Conservation (phyloP, 192 early-diverging fungal genomes). For the Gaertneriomyces semiglobifer region DNA sequence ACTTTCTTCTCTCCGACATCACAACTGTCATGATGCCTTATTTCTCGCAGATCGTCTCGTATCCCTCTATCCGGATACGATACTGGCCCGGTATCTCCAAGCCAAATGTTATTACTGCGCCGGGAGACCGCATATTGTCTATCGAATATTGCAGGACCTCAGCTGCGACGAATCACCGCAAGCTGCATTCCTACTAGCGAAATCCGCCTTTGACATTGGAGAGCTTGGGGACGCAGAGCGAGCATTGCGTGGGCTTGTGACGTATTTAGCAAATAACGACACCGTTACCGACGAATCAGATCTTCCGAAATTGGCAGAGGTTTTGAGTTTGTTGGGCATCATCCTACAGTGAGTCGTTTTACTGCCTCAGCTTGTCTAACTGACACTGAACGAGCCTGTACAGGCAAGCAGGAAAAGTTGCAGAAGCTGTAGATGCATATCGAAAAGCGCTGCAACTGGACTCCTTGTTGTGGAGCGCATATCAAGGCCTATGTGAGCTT, state of each 20-base stretch:
- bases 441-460: slow-evolving; percentile 28
- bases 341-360: slow-evolving; percentile 13
- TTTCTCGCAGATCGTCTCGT: slow-evolving; percentile 43
- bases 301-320: slow-evolving; percentile 2
- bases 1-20: slow-evolving; percentile 16
- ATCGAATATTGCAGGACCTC: slow-evolving; percentile 18
- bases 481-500: slow-evolving; percentile 35
- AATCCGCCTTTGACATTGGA: slow-evolving; percentile 26
- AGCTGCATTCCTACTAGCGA: slow-evolving; percentile 30
- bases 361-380: neutral
- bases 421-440: slow-evolving; percentile 24
- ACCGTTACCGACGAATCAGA: neutral
- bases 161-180: neutral
- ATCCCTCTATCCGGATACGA: slow-evolving; percentile 17
- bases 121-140: slow-evolving; percentile 2
- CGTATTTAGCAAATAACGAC: neutral
- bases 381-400: neutral
- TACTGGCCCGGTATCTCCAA: slow-evolving; percentile 21
- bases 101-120: slow-evolving; percentile 28
- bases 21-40: slow-evolving; percentile 34
- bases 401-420: slow-evolving; percentile 17
- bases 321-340: slow-evolving; percentile 28
- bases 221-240: slow-evolving; percentile 25
- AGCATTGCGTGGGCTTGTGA: slow-evolving; percentile 10
- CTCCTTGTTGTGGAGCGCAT: slow-evolving; percentile 45